Evolutionary conservation across 192 early-diverging fungal species (phyloP).

Genomic region (Coemansia sp.): DNA sequence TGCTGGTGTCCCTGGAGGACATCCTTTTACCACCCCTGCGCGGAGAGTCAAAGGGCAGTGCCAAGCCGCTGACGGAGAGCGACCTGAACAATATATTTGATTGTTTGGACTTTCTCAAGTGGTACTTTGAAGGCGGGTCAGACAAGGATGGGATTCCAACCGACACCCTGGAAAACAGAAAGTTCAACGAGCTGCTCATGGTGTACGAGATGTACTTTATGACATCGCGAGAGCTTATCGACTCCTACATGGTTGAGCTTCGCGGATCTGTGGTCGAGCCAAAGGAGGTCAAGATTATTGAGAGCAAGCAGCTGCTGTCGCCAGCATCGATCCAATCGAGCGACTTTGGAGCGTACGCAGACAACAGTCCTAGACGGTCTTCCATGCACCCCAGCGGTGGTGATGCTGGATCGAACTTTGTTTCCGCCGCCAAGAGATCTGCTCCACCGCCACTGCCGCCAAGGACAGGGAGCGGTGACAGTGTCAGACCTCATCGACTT

Average conservation of each 20-base stretch:
- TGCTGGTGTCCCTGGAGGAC: constrained; percentile 65
- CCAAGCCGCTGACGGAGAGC: constrained; percentile 63
- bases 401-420: not conserved
- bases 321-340: not conserved
- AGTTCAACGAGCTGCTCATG: constrained; percentile 66
- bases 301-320: constrained; percentile 9
- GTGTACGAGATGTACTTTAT: constrained; percentile 67
- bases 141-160: constrained; percentile 64
- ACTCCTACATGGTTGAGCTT: constrained; percentile 59
- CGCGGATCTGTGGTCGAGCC: constrained; percentile 24
- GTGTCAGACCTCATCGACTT: constrained; percentile 3
- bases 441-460: constrained; percentile 10
- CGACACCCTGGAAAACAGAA: constrained; percentile 63
- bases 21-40: constrained; percentile 72
- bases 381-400: not conserved
- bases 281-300: not conserved
- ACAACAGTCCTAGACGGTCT: not conserved
- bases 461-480: not conserved
- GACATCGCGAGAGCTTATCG: constrained; percentile 65
- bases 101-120: constrained; percentile 71
- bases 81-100: constrained; percentile 70
- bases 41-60: constrained; percentile 56
- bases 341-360: not conserved
- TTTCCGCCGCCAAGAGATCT: constrained; percentile 1
- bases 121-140: constrained; percentile 71